Base-by-base conservation (phyloP, 1,139 yeast species). In the Kodamaea suecica region DNA sequence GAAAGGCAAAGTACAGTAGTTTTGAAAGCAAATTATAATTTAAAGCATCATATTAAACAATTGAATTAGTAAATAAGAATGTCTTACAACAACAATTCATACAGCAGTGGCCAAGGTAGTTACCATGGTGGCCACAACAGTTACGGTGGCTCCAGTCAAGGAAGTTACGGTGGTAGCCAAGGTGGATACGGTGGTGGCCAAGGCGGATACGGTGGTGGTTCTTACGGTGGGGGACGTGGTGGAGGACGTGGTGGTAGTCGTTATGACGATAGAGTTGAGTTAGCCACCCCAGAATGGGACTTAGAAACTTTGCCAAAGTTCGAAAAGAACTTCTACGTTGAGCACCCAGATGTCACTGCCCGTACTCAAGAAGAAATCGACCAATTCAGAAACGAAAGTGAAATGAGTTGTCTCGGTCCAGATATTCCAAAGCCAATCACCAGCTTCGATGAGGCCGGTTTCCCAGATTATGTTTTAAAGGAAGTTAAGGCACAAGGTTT, bases 391-490 rank as follows among this genome's bases (percentile, higher is more conserved):
- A 74, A 75, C 45, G 80, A 80, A 53, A 75, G 82, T 60, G 90
- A 85, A 54, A 92, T 92, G 97, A 82, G 84, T 44, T 76, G 85
- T 48, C 59, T 67, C 42, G 99, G 99, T 53, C 61, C 70, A 33
- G 84, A 87, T 50, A 85, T 92, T 52, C 98, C 98, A 49, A 85
- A 87, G 70, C 99, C 99, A 49, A 86, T 92, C 53, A 82, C 92
- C 48, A 58, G 77, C 34, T 92, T 92, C 55, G 96, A 92, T 49
- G 97, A 92, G 70, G 95, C 95, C 56, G 96, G 96, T 31, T 90
- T 90, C 77, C 97, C 97, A 46, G 85, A 80, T 50, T 90, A 92
- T 57, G 97, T 92, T 29, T 74, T 92, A 59, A 73, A 69, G 47
- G 97, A 92, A 70, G 88, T 92, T 52, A 79, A 84, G 68, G 81